Evolutionary conservation across 108 stramenopile species (phyloP).

Genomic region (Cyclostephanos invisitatus): DNA sequence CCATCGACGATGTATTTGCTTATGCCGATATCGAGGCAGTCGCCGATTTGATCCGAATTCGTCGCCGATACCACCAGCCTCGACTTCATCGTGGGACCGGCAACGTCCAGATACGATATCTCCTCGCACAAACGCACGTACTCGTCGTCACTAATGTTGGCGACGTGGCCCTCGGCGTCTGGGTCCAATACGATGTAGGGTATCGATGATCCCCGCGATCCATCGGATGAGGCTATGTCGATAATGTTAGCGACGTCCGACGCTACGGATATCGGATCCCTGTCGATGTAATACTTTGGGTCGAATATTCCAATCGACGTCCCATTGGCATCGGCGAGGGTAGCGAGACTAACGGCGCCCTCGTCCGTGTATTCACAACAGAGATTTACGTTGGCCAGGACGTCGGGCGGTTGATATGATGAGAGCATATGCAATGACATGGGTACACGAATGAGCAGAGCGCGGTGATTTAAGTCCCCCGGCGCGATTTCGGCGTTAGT

Average conservation of each 20-base stretch:
- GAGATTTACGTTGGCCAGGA: slow-evolving; percentile 14
- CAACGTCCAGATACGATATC: slow-evolving; percentile 58
- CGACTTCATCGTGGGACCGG: slow-evolving; percentile 57
- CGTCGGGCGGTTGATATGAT: not conserved
- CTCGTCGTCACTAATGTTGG: slow-evolving; percentile 7
- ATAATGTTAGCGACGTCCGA: slow-evolving; percentile 25
- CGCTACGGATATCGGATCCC: slow-evolving; percentile 35
- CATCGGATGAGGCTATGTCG: slow-evolving; percentile 13
- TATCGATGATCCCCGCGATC: too few species aligned
- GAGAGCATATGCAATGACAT: not conserved
- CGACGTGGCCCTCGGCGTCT: not conserved
- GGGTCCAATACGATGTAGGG: slow-evolving; percentile 10
- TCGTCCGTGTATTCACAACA: slow-evolving; percentile 27
- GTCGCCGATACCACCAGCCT: slow-evolving; percentile 46
- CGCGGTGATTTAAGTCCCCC: not conserved
- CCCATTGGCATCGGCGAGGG: not conserved
- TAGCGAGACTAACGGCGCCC: not conserved
- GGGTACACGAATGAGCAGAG: slow-evolving; percentile 4
- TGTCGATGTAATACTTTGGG: slow-evolving; percentile 8
- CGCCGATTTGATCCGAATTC: slow-evolving; percentile 50
- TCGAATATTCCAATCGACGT: slow-evolving; percentile 32
- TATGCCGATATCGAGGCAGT: slow-evolving; percentile 52
- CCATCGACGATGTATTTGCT: slow-evolving; percentile 55
- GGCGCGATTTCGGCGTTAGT: not conserved
- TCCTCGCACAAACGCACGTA: slow-evolving; percentile 57